Base-by-base conservation (phyloP, 176 grass and related monocot genomes). In the Phoenix dactylifera region DNA sequence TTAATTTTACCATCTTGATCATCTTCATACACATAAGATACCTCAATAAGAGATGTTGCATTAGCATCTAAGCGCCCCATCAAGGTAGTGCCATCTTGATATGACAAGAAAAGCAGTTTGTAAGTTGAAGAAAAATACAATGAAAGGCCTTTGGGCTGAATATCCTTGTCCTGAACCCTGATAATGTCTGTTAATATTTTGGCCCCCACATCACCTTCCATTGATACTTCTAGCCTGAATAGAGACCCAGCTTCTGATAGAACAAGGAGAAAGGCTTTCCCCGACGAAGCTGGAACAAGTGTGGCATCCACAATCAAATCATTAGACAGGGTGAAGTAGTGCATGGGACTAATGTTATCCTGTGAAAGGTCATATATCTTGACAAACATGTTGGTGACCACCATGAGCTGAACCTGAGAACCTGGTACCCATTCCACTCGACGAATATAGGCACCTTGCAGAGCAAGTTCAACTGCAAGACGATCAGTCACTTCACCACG, bases 361-460 rank as follows among this genome's bases (percentile, higher is more conserved):
- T 88, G 92, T 23, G 87, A 97, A 62, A 97, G 80, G 72, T 97
- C 92, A 82, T 91, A 97, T 77, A 97, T 88, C 77, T 91, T 97
- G 49, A 91, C 87, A 88, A 97, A 97, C 92, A 77, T 85, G 76
- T 90, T 88, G 17, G 92, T 90, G 53, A 87, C 78, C 60, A 97
- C 87, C 75, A 97, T 97, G 58, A 97, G 81, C 54, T 91, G 83
- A 66, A 97, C 92, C 75, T 97, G 92, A 72, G 92, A 97, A 69
- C 87, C 92, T 55, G 81, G 81, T 71, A 91, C 78, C 92, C 92
- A 97, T 66, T 97, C 92, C 48, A 97, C 70, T 56, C 61, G 79
- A 64, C 81, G 75, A 68, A 97, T 81, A 72, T 97, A 97, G 61
- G 87, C 83, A 70, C 86, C 87, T 77, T 86, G 80, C 32, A 91